These are phyloP conservation scores for Trametes sanguinea DNA, from an alignment of 768 basidiomycete genomes.

Conservation along the genomic window DNA sequence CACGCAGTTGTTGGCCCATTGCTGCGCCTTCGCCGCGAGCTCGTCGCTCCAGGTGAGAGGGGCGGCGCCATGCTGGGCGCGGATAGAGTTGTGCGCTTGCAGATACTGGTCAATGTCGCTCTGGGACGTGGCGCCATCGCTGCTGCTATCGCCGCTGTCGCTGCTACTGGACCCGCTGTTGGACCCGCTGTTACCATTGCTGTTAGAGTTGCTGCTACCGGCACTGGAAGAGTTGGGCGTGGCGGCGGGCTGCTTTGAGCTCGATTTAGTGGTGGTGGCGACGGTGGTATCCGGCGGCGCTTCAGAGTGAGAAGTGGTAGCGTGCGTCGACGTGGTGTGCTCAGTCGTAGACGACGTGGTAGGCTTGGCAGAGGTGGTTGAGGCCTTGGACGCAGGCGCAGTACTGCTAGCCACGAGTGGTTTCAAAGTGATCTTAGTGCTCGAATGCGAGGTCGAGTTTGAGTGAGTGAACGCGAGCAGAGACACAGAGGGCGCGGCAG, in stretches of 20 bases:
- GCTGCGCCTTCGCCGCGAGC: constrained; percentile 62
- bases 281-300: constrained; percentile 6
- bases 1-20: constrained; percentile 68
- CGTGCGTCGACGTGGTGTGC: constrained; percentile 19
- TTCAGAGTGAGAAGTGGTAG: constrained; percentile 22
- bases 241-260: constrained; percentile 23
- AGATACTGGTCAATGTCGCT: constrained; percentile 58
- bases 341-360: constrained; percentile 25
- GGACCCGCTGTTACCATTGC: too few relatives aligned
- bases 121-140: constrained; percentile 32
- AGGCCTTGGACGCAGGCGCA: constrained; percentile 8
- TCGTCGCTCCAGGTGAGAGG: constrained; percentile 64
- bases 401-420: constrained; percentile 12
- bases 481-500: constrained; percentile 15
- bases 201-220: constrained; percentile 4
- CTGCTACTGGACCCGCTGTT: too few relatives aligned
- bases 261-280: constrained; percentile 12
- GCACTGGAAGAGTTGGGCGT: neutral
- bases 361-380: constrained; percentile 10
- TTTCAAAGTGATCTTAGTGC: neutral
- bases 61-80: constrained; percentile 63
- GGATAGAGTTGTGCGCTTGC: constrained; percentile 59
- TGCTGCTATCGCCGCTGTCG: constrained; percentile 2
- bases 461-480: constrained; percentile 10
- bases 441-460: constrained; percentile 1